Evolutionary conservation across 148 eudicot genomes (phyloP).

Genomic region (Amaranthus hypochondriacus): DNA sequence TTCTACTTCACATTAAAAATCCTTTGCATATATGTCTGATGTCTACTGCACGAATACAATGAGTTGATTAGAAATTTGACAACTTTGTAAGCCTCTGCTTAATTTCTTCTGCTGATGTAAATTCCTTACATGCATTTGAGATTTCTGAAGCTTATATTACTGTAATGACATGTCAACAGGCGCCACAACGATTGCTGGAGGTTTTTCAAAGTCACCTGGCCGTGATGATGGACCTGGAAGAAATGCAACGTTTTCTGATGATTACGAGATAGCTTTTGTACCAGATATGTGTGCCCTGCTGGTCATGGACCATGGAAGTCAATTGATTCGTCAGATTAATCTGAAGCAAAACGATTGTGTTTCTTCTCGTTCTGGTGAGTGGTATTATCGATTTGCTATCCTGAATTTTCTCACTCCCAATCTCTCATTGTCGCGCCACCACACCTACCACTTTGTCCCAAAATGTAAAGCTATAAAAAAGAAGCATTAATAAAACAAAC

Average conservation of each 20-base stretch:
- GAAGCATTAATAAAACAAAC: background rate
- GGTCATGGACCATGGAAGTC: conserved; percentile 61
- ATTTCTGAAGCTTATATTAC: background rate
- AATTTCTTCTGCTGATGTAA: background rate
- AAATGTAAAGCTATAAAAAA: background rate
- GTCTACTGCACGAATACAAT: no score
- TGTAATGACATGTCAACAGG: conserved; percentile 35
- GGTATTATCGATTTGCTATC: no score
- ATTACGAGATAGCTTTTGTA: conserved; percentile 53
- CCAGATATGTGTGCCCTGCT: conserved; percentile 61
- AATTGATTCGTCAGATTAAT: conserved; percentile 63
- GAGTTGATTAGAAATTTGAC: no score
- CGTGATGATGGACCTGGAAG: conserved; percentile 57
- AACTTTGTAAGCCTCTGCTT: background rate
- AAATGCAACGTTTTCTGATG: conserved; percentile 57
- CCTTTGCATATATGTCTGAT: no score
- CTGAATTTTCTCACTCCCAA: background rate
- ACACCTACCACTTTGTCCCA: background rate
- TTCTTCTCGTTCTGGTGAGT: conserved; percentile 44
- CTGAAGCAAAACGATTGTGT: conserved; percentile 58
- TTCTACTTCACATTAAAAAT: background rate
- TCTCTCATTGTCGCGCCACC: background rate
- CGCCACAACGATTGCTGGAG: conserved; percentile 73
- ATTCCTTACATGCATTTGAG: background rate
- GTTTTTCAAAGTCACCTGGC: conserved; percentile 38